phyloP scores from a whole-genome alignment of 2,329 filamentous ascomycete species.

The Ceratocystis cubensis region DNA sequence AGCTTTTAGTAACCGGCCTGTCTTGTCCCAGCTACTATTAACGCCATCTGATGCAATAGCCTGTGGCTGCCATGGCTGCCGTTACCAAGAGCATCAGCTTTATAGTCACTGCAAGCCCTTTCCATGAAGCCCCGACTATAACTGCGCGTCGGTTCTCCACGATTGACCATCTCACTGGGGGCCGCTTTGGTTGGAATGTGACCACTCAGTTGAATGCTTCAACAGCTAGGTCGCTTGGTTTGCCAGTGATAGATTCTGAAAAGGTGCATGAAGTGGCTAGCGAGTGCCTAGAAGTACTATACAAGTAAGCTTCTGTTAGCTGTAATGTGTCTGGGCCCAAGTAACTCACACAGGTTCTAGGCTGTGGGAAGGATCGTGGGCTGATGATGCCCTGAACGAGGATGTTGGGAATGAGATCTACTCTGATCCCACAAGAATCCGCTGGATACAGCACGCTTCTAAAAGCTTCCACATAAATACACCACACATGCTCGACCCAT shows the following conservation, averaged over 20 bases:
- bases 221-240: slow-evolving; percentile 50
- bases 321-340: not conserved
- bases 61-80: slow-evolving; percentile 55
- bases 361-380: slow-evolving; percentile 39
- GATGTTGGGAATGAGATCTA: slow-evolving; percentile 42
- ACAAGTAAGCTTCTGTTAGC: slow-evolving; percentile 35
- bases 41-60: slow-evolving; percentile 26
- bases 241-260: slow-evolving; percentile 37
- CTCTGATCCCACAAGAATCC: slow-evolving; percentile 35
- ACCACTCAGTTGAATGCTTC: slow-evolving; percentile 58
- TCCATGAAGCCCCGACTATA: slow-evolving; percentile 57
- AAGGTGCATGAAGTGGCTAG: slow-evolving; percentile 48
- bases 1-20: not conserved
- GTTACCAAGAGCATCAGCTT: slow-evolving; percentile 55
- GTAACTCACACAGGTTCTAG: not conserved
- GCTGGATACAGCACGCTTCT: slow-evolving; percentile 49
- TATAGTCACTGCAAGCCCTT: slow-evolving; percentile 54
- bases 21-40: not conserved
- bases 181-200: slow-evolving; percentile 40
- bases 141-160: slow-evolving; percentile 53
- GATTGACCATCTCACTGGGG: slow-evolving; percentile 52
- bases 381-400: slow-evolving; percentile 46
- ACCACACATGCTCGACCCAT: slow-evolving; percentile 48
- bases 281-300: slow-evolving; percentile 45
- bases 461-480: slow-evolving; percentile 48